Conservation (phyloP, 768 basidiomycete genomes). For the Cyathus striatus region DNA sequence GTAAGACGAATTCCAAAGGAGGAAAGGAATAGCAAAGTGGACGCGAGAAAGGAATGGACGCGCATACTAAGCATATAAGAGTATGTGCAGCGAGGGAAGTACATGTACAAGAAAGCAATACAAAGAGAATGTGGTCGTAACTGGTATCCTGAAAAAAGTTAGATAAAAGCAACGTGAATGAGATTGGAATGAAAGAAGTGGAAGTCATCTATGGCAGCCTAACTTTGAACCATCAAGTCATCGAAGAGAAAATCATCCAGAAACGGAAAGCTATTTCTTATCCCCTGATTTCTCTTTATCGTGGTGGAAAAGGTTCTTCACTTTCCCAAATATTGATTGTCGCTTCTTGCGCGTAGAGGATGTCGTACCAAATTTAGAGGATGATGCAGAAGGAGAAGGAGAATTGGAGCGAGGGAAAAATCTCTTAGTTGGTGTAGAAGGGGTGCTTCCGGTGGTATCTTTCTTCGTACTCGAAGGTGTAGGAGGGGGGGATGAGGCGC, state of each 20-base stretch:
- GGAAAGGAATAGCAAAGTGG: neutral
- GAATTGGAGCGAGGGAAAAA: slow-evolving; percentile 4
- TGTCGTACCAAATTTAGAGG: slow-evolving; percentile 32
- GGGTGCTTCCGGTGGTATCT: neutral
- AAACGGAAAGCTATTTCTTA: slow-evolving; percentile 10
- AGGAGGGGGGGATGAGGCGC: slow-evolving; percentile 3
- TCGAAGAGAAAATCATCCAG: neutral
- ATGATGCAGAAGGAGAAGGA: slow-evolving; percentile 12
- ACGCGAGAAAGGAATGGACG: neutral
- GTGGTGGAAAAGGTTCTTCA: slow-evolving; percentile 45
- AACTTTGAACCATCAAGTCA: too few species aligned
- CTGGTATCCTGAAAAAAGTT: neutral
- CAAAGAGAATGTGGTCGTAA: slow-evolving; percentile 9
- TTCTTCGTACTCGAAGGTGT: neutral
- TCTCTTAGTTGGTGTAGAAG: neutral
- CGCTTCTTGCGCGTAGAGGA: slow-evolving; percentile 42
- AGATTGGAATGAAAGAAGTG: neutral
- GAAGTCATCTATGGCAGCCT: neutral
- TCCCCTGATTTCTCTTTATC: slow-evolving; percentile 36
- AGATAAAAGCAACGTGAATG: neutral
- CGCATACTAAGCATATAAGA: neutral
- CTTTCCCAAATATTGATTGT: slow-evolving; percentile 46
- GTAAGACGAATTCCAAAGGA: slow-evolving; percentile 1
- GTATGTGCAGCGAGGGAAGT: neutral
- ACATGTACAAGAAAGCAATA: neutral